A percentile compares a stretch with the other conserved stretches of the same genome.
phyloP scores from a whole-genome alignment of 2,329 filamentous ascomycete species.

The Aureobasidium sp. region DNA sequence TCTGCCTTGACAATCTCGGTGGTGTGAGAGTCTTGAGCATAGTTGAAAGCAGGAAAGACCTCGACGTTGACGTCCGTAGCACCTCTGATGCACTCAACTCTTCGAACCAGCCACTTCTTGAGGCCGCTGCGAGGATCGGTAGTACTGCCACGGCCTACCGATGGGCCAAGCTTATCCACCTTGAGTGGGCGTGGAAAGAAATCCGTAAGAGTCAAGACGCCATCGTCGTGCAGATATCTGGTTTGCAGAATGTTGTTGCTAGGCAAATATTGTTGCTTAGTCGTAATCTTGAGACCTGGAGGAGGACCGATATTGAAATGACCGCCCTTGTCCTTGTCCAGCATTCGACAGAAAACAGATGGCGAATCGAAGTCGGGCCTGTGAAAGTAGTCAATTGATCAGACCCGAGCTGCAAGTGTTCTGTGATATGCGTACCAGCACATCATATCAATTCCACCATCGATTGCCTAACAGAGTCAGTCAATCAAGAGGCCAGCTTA shows the following conservation, averaged over 20 bases:
- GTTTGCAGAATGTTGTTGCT: slow-evolving; percentile 71
- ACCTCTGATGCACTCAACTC: slow-evolving; percentile 67
- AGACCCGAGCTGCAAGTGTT: neutral
- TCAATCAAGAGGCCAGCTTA: too few species aligned
- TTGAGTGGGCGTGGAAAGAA: slow-evolving; percentile 64
- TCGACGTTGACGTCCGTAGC: slow-evolving; percentile 59
- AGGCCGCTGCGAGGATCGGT: slow-evolving; percentile 47
- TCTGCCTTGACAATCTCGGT: slow-evolving; percentile 46
- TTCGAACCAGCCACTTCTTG: slow-evolving; percentile 63
- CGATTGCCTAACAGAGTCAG: slow-evolving; percentile 45
- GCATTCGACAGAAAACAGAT: slow-evolving; percentile 64
- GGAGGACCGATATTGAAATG: slow-evolving; percentile 58
- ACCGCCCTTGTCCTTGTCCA: slow-evolving; percentile 69
- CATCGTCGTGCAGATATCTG: slow-evolving; percentile 68
- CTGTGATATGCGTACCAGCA: slow-evolving; percentile 44
- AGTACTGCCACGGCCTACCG: slow-evolving; percentile 14
- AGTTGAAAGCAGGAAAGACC: slow-evolving; percentile 66
- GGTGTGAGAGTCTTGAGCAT: slow-evolving; percentile 56
- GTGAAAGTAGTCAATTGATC: neutral
- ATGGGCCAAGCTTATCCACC: slow-evolving; percentile 41
- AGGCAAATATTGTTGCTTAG: slow-evolving; percentile 71
- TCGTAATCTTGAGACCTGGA: slow-evolving; percentile 50
- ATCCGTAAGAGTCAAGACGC: slow-evolving; percentile 65
- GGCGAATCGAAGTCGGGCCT: slow-evolving; percentile 70
- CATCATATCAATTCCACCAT: slow-evolving; percentile 70